phyloP scores from a whole-genome alignment of 1,284 basidiomycete genomes.

The Inonotus hispidus region DNA sequence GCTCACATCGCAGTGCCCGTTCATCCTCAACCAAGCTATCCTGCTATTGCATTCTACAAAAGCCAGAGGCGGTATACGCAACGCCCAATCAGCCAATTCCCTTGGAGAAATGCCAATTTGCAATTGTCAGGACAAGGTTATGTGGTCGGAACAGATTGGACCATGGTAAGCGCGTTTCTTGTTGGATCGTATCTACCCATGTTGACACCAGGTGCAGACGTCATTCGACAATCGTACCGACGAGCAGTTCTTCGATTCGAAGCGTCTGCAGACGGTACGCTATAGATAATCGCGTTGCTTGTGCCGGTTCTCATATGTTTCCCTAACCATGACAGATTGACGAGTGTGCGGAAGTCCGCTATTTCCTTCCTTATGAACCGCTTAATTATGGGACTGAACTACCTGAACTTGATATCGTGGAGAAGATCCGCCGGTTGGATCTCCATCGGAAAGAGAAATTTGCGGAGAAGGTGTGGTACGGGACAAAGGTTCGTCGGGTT shows the following conservation, averaged over 20 bases:
- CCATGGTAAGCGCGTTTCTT: not conserved
- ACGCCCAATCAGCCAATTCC: not conserved
- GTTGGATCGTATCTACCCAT: not conserved
- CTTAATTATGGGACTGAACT: not conserved
- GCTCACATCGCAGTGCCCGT: not conserved
- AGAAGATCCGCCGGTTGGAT: not conserved
- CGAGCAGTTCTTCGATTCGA: constrained; percentile 2
- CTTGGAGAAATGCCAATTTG: not conserved
- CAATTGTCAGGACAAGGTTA: not conserved
- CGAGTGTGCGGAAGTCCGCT: not conserved
- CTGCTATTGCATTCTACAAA: not conserved
- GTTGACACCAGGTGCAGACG: not conserved
- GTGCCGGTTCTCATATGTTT: not conserved
- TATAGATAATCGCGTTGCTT: not conserved
- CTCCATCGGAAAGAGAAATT: not conserved
- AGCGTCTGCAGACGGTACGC: constrained; percentile 1
- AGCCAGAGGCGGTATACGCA: not conserved
- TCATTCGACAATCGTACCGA: not conserved
- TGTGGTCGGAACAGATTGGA: not conserved
- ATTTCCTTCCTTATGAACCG: not conserved
- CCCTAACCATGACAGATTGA: not conserved
- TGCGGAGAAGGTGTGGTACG: not conserved
- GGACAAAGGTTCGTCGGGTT: not conserved
- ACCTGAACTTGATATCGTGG: not conserved
- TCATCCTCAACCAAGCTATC: not conserved